These are phyloP conservation scores for Apophysomyces trapeziformis DNA, from an alignment of 371 early-diverging fungal species.

Conservation along the genomic window DNA sequence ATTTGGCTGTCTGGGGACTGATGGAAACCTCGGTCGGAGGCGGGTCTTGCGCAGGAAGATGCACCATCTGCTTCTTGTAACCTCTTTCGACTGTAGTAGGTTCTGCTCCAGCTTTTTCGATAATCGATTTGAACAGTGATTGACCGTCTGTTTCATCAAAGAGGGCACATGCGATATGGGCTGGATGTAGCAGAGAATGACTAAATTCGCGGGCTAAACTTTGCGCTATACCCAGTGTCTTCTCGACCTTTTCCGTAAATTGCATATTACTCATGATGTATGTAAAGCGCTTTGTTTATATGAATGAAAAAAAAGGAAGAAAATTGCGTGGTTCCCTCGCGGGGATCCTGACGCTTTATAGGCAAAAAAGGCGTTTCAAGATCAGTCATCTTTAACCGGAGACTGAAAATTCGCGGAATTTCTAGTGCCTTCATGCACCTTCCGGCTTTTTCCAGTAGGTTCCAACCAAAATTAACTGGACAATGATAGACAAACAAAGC, in stretches of 20 bases:
- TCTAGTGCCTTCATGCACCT: not conserved
- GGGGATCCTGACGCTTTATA: not conserved
- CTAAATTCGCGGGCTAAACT: conserved; percentile 78
- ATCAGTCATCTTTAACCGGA: not conserved
- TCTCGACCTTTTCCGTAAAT: conserved; percentile 92
- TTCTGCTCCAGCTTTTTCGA: conserved; percentile 86
- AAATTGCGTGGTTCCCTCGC: not conserved
- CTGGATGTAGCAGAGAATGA: conserved; percentile 79
- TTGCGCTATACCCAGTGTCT: conserved; percentile 65
- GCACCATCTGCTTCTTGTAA: conserved; percentile 75
- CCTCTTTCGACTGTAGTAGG: conserved; percentile 74
- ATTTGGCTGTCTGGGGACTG: conserved; percentile 61
- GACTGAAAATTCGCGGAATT: not conserved
- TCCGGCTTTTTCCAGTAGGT: not conserved
- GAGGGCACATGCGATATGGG: conserved; percentile 82
- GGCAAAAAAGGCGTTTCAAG: not conserved
- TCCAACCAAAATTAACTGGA: not conserved
- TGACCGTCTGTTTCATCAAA: conserved; percentile 74
- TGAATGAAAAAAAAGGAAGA: not conserved
- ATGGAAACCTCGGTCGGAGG: conserved; percentile 78
- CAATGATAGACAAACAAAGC: not conserved
- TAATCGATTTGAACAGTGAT: conserved; percentile 68
- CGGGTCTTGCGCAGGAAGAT: conserved; percentile 87
- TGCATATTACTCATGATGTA: conserved; percentile 61
- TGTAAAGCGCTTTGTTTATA: not conserved